phyloP scores from a whole-genome alignment of 495 filamentous ascomycete genomes.

The Trichocladium uniseriatum region DNA sequence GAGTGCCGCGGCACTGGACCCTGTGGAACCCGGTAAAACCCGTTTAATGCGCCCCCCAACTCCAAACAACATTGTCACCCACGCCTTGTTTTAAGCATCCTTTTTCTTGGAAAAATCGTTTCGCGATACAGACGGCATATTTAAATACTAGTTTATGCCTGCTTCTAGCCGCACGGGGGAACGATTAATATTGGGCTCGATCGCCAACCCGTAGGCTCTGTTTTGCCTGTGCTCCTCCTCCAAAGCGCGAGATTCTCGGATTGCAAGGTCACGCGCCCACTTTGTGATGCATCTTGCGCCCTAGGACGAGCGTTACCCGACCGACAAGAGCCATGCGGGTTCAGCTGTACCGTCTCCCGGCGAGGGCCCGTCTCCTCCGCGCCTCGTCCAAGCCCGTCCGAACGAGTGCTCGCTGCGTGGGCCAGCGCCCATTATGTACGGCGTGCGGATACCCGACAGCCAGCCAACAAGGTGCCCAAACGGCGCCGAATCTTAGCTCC shows the following conservation, averaged over 20 bases:
- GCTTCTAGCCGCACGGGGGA: background rate
- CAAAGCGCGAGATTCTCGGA: no score
- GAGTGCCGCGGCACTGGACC: constrained; percentile 13
- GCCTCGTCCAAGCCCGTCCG: background rate
- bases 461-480: background rate
- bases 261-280: no score
- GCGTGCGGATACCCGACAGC: constrained; percentile 5
- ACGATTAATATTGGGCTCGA: background rate
- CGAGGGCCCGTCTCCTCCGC: background rate
- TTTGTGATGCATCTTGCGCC: constrained; percentile 5
- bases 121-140: background rate
- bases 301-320: background rate
- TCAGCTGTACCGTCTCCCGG: background rate
- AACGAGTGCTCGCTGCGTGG: background rate
- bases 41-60: background rate
- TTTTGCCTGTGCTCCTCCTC: background rate
- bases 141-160: background rate
- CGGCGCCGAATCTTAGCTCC: background rate
- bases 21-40: constrained; percentile 12
- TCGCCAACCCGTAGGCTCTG: no score
- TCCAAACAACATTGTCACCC: background rate
- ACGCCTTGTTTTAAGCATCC: no score
- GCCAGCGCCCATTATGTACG: constrained; percentile 13
- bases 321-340: constrained; percentile 1
- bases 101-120: background rate